phyloP scores from a whole-genome alignment of 306 rosid genomes.

The Pterocarpus macrocarpus region DNA sequence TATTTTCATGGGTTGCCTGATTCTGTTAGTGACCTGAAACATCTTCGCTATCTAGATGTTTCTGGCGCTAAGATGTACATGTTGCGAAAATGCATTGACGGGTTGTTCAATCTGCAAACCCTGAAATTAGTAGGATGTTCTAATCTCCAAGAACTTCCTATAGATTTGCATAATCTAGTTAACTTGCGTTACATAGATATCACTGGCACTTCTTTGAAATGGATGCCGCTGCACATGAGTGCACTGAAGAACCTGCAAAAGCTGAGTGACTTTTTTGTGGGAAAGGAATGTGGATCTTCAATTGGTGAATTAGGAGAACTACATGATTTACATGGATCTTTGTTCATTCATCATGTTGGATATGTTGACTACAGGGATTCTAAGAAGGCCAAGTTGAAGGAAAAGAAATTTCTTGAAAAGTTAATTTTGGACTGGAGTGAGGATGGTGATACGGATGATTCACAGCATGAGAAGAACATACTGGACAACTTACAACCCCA shows the following conservation, averaged over 20 bases:
- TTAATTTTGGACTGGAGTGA: too few relatives aligned
- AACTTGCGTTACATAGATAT: conserved; percentile 23
- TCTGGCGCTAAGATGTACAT: background rate
- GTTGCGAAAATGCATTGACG: background rate
- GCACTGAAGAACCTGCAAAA: conserved; percentile 17
- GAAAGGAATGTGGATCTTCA: background rate
- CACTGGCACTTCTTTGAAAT: background rate
- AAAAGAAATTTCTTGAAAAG: too few relatives aligned
- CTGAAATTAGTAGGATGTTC: background rate
- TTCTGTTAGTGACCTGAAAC: conserved; percentile 2
- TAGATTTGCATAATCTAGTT: background rate
- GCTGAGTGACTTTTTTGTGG: conserved; percentile 1
- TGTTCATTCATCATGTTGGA: conserved; percentile 5
- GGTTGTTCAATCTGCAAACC: conserved; percentile 40
- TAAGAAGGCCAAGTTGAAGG: background rate
- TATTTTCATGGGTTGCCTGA: background rate
- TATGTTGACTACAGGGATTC: background rate
- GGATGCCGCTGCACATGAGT: conserved; percentile 32
- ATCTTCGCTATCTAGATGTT: conserved; percentile 33
- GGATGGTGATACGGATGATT: background rate
- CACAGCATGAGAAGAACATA: background rate
- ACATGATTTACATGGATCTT: conserved; percentile 15
- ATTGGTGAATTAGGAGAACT: conserved; percentile 36
- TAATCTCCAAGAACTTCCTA: conserved; percentile 2
- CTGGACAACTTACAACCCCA: conserved; percentile 18